Evolutionary conservation across 169 alveolate species (phyloP).

Genomic region (Plasmodium relictum): DNA sequence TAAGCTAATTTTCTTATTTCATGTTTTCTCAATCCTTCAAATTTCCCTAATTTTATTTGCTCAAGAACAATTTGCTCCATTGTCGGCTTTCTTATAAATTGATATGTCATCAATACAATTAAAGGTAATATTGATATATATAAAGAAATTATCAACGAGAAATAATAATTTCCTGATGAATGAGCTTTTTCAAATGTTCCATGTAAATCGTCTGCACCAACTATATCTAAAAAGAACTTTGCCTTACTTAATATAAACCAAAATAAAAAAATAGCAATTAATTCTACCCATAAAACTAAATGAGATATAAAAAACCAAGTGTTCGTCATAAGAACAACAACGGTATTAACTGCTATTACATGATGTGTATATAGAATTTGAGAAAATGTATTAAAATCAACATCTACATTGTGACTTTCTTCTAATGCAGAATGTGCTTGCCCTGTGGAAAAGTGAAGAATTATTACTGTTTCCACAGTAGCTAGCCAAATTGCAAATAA

Average conservation of each 20-base stretch:
- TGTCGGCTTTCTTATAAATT: conserved; percentile 79
- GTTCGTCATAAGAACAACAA: conserved; percentile 80
- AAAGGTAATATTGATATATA: conserved; percentile 80
- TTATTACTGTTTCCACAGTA: conserved; percentile 77
- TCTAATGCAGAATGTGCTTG: conserved; percentile 47
- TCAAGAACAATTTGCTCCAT: conserved; percentile 82
- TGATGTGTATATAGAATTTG: conserved; percentile 83
- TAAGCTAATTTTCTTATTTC: conserved; percentile 77
- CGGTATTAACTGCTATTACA: conserved; percentile 81
- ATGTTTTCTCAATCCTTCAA: conserved; percentile 75
- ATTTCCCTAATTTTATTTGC: conserved; percentile 80
- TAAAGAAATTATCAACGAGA: conserved; percentile 58
- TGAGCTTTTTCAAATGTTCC: conserved; percentile 82
- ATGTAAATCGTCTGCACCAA: conserved; percentile 83
- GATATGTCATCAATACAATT: conserved; percentile 77
- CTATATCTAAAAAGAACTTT: conserved; percentile 77
- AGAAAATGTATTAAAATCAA: conserved; percentile 81
- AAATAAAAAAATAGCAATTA: conserved; percentile 55
- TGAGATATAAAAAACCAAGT: conserved; percentile 82
- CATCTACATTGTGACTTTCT: conserved; percentile 57
- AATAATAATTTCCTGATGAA: conserved; percentile 77
- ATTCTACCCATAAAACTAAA: conserved; percentile 77
- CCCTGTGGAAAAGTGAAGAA: conserved; percentile 77
- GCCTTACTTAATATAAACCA: conserved; percentile 80
- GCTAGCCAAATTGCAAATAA: conserved; percentile 86